phyloP scores from a whole-genome alignment of 495 filamentous ascomycete genomes.

The Penicillium ucsense region DNA sequence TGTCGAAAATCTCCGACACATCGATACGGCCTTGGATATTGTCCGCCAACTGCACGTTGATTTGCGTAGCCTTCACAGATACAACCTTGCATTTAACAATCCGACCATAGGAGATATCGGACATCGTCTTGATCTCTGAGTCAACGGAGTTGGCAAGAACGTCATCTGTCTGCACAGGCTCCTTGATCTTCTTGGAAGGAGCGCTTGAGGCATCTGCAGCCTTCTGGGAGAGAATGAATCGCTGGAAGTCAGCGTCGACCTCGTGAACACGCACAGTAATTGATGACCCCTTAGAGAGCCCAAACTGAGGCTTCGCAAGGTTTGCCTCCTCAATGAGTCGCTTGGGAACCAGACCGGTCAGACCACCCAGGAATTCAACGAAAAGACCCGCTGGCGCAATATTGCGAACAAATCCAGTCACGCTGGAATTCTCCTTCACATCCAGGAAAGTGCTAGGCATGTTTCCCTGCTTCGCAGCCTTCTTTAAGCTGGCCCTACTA shows the following conservation, averaged over 20 bases:
- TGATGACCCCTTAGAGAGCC: conserved; percentile 60
- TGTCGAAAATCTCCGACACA: conserved; percentile 78
- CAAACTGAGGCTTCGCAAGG: conserved; percentile 59
- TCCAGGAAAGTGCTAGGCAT: conserved; percentile 60
- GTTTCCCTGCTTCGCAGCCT: conserved; percentile 54
- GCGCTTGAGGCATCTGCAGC: conserved; percentile 24
- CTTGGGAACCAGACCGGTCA: conserved; percentile 71
- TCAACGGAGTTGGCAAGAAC: conserved; percentile 60
- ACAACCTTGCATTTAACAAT: conserved; percentile 68
- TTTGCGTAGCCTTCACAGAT: conserved; percentile 76
- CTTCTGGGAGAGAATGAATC: conserved; percentile 57
- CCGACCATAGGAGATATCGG: conserved; percentile 65
- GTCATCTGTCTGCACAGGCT: conserved; percentile 23
- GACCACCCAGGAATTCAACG: conserved; percentile 67
- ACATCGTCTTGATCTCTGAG: conserved; percentile 47
- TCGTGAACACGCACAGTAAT: conserved; percentile 59
- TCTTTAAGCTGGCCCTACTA: conserved; percentile 71
- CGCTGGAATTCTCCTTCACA: conserved; percentile 53
- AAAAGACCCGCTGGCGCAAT: conserved; percentile 71
- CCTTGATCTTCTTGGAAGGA: conserved; percentile 23
- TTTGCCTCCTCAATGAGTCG: conserved; percentile 60
- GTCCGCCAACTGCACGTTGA: conserved; percentile 84
- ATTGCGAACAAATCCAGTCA: conserved; percentile 77
- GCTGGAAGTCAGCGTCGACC: conserved; percentile 47
- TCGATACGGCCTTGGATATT: conserved; percentile 87